Base-by-base conservation (phyloP, 164 flowering plant genomes). In the Magnolia officinalis region DNA sequence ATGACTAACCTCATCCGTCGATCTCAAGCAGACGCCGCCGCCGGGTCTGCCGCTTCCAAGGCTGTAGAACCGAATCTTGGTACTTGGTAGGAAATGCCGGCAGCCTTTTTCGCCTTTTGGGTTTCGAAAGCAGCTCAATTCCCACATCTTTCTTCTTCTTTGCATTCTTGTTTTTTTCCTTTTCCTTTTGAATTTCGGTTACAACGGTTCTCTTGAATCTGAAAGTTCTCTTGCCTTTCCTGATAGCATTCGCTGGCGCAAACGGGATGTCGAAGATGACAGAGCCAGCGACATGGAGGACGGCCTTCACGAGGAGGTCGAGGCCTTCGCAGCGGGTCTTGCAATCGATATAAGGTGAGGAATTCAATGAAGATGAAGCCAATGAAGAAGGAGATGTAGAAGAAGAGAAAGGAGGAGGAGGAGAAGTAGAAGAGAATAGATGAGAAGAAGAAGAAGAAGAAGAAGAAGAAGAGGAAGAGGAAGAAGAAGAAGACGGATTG, bases 271-370 rank as follows among this genome's bases (percentile, higher is more conserved):
- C 86, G 73, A 87, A 78, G 51, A 75, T 29, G 6, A 74, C 78
- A 10, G 88, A 82, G 50, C 88, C 88, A 1, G 87, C 82, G 8
- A 79, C 79, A 37, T 80, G 80, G 26, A 75, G 58, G 31, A 85
- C 85, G 8, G 91, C 91, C 65, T 84, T 81, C n/a, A 85, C 86
- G 18, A 87, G 81, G 61, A 87, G 86, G 83, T 86, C 87, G 61
- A 87, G 87, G 55, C 88, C 90, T 71, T 81, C 78, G 72, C 90
- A 88, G 0, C 88, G 87, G 6, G 65, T 55, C 16, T 59, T 23
- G 21, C 19, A 61, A 63, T 75, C 51, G 52, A 72, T 65, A 23
- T 73, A 50, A 71, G 82, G 50, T 23, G 81, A 63, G 49, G 80
- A 78, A 37, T 80, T 78, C 8, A 73, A 72, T 50, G 78, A 61